Conservation (phyloP, 306 rosid species). For the Fagus crenata region DNA sequence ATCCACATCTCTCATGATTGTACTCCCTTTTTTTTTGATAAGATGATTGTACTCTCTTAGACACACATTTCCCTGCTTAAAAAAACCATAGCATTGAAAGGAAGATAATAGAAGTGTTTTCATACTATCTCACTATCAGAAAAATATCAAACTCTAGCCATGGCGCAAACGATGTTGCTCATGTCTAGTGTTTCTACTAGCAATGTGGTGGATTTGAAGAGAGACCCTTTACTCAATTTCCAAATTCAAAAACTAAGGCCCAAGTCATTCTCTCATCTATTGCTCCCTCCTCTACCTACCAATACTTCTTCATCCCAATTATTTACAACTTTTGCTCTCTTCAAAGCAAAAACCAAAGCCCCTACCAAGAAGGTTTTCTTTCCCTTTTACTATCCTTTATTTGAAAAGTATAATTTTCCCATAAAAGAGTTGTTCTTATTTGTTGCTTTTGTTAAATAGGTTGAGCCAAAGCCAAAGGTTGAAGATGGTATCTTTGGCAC, state of each 20-base stretch:
- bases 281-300: conserved; percentile 44
- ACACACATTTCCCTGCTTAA: conserved; percentile 16
- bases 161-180: conserved; percentile 92
- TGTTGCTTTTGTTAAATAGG: conserved; percentile 41
- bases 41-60: conserved; percentile 7
- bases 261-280: conserved; percentile 42
- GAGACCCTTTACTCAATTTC: conserved; percentile 53
- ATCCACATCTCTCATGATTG: conserved; percentile 55
- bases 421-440: not conserved
- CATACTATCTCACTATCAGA: not conserved
- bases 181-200: conserved; percentile 62
- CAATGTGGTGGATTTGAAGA: conserved; percentile 52
- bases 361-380: conserved; percentile 64
- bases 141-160: conserved; percentile 18
- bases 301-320: conserved; percentile 36
- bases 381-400: not conserved
- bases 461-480: conserved; percentile 67
- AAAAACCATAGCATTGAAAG: not conserved
- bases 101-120: not conserved
- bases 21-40: no score
- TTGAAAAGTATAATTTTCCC: conserved; percentile 4
- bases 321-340: conserved; percentile 58
- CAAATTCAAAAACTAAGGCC: conserved; percentile 62
- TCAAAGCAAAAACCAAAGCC: conserved; percentile 83
- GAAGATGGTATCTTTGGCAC: conserved; percentile 95